Conservation (phyloP, 768 basidiomycete species). For the Neoboletus magnificus region DNA sequence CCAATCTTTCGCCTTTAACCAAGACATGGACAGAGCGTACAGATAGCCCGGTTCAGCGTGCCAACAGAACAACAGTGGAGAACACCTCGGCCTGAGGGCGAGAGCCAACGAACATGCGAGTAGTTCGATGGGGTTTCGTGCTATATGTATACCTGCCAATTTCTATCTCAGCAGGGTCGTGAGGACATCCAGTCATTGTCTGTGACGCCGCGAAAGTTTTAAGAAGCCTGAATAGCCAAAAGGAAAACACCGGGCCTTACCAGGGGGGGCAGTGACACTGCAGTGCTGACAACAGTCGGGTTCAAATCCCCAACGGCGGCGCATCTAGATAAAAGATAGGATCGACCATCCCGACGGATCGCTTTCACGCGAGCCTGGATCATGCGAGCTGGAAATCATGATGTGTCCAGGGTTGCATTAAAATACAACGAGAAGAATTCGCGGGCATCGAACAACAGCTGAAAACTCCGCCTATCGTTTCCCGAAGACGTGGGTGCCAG, state of each 20-base stretch:
- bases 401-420: background rate
- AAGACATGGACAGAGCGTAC: constrained; percentile 22
- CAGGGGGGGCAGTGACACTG: constrained; percentile 6
- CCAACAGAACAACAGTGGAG: background rate
- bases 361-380: background rate
- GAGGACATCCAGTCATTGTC: background rate
- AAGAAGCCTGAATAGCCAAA: constrained; percentile 10
- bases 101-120: background rate
- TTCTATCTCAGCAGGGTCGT: constrained; percentile 19
- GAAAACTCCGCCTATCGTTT: background rate
- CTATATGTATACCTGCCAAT: constrained; percentile 27
- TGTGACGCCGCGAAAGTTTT: constrained; percentile 1
- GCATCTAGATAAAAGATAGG: constrained; percentile 12
- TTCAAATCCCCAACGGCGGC: background rate
- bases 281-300: background rate
- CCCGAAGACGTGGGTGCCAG: background rate
- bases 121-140: background rate
- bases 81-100: background rate
- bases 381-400: background rate
- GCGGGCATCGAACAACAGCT: background rate
- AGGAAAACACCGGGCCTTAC: constrained; percentile 3
- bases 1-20: constrained; percentile 31
- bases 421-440: background rate
- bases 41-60: background rate
- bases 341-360: background rate